Conservation (phyloP, 2,329 filamentous ascomycete genomes). For the Exophiala viscosa region DNA sequence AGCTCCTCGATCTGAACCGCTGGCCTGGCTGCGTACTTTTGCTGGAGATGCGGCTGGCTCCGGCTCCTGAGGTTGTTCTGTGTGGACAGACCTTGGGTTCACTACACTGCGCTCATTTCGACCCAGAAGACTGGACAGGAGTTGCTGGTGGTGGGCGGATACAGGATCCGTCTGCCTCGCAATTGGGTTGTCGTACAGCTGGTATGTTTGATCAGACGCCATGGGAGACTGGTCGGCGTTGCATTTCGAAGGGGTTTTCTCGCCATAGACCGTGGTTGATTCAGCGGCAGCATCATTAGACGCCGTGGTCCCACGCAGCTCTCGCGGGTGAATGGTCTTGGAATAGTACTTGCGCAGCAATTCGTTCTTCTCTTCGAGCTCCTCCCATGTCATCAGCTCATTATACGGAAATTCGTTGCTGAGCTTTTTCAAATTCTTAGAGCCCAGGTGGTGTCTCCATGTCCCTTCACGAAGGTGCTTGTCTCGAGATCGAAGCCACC, state of each 20-base stretch:
- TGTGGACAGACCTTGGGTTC: not conserved
- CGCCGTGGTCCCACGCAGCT: not conserved
- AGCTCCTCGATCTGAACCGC: constrained; percentile 11
- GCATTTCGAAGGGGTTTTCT: no score
- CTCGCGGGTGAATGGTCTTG: not conserved
- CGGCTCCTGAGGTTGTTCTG: constrained; percentile 3
- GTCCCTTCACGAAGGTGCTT: constrained; percentile 12
- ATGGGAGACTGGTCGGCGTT: no score
- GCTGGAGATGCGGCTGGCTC: not conserved
- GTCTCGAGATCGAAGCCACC: constrained; percentile 21
- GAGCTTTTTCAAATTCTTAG: constrained; percentile 1
- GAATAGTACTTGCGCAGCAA: constrained; percentile 14
- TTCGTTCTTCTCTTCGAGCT: constrained; percentile 17
- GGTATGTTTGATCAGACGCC: no score
- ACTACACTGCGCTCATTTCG: not conserved
- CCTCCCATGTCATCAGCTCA: constrained; percentile 15
- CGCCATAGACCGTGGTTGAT: not conserved
- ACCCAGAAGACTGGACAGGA: not conserved
- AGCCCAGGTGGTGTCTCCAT: constrained; percentile 1
- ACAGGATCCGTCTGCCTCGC: not conserved
- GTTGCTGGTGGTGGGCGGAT: not conserved
- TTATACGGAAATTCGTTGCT: constrained; percentile 21
- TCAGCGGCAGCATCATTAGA: not conserved
- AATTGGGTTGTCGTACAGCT: no score
- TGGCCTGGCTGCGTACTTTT: not conserved